A percentile compares a stretch with the other conserved stretches of the same genome.
Evolutionary conservation across 441 rosid species (phyloP).

Genomic region (Pelargonium fulgidum): DNA sequence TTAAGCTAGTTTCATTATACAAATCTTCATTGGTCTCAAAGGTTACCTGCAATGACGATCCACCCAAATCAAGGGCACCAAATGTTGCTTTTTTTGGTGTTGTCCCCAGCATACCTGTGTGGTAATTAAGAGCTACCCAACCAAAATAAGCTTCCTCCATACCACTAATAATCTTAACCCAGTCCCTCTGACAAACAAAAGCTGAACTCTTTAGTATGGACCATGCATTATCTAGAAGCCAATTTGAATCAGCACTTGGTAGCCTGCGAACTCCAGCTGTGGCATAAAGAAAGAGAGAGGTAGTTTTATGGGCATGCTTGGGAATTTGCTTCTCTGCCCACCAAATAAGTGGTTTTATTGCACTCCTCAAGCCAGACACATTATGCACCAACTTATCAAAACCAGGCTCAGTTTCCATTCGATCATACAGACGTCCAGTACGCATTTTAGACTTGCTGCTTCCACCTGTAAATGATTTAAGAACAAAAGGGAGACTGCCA

Average conservation of each 20-base stretch:
- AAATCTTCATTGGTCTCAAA: constrained; percentile 63
- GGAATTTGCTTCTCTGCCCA: constrained; percentile 98
- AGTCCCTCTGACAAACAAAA: constrained; percentile 60
- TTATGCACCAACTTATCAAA: constrained; percentile 72
- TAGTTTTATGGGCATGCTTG: constrained; percentile 55
- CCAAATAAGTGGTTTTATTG: constrained; percentile 71
- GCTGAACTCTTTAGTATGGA: constrained; percentile 70
- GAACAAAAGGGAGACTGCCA: constrained; percentile 57
- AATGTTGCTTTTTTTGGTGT: constrained; percentile 66
- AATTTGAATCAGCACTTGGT: constrained; percentile 66
- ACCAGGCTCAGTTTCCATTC: constrained; percentile 99
- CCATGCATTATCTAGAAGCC: constrained; percentile 88
- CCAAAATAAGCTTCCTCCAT: constrained; percentile 94
- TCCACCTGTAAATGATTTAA: constrained; percentile 59
- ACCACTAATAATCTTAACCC: constrained; percentile 84
- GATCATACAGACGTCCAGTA: constrained; percentile 80
- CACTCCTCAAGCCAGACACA: constrained; percentile 65
- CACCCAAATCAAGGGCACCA: constrained; percentile 97
- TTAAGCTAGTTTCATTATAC: constrained; percentile 52
- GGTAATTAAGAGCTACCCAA: constrained; percentile 93
- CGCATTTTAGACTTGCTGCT: constrained; percentile 48
- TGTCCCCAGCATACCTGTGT: constrained; percentile 53
- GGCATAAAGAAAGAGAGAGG: constrained; percentile 80
- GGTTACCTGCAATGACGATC: constrained; percentile 94
- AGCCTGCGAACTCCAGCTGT: constrained; percentile 96